A percentile compares a stretch with the other conserved stretches of the same genome.
These are phyloP conservation scores for Thermothielavioides terrestris DNA, from an alignment of 495 filamentous ascomycete species.

Conservation along the genomic window DNA sequence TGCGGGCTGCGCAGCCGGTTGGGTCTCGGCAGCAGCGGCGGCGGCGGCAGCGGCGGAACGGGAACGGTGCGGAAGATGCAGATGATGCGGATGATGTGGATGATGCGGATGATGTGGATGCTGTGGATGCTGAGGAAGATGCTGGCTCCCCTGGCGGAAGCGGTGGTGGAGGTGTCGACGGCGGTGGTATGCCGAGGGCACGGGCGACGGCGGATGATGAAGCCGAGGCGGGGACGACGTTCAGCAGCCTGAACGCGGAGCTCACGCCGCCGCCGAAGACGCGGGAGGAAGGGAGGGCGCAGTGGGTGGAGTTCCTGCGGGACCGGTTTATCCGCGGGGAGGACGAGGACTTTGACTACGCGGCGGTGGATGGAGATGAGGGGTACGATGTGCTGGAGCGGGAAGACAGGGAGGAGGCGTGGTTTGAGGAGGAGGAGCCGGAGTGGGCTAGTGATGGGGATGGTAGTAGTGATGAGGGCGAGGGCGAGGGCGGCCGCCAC, in stretches of 20 bases:
- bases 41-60: not conserved
- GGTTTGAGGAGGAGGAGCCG: conserved; percentile 70
- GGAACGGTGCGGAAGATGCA: not conserved
- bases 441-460: conserved; percentile 46
- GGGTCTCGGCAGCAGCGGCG: conserved; percentile 5
- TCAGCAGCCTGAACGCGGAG: conserved; percentile 48
- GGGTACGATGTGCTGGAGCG: conserved; percentile 60
- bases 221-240: not conserved
- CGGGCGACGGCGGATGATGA: not conserved
- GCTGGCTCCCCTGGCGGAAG: not conserved
- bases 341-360: conserved; percentile 72
- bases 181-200: not conserved
- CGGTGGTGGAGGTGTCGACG: not conserved
- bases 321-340: conserved; percentile 61
- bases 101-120: not conserved
- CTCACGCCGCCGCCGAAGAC: conserved; percentile 48
- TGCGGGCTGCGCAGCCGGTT: conserved; percentile 42
- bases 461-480: conserved; percentile 49
- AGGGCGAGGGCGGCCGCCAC: conserved; percentile 36
- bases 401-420: conserved; percentile 52
- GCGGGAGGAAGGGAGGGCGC: conserved; percentile 55
- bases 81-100: not conserved
- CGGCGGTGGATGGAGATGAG: conserved; percentile 56
- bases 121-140: not conserved
- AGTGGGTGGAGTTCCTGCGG: conserved; percentile 61